Percentiles rank a stretch among this genome's conserved stretches.
phyloP scores from a whole-genome alignment of 2,329 filamentous ascomycete species.

The Penicillium sp. region DNA sequence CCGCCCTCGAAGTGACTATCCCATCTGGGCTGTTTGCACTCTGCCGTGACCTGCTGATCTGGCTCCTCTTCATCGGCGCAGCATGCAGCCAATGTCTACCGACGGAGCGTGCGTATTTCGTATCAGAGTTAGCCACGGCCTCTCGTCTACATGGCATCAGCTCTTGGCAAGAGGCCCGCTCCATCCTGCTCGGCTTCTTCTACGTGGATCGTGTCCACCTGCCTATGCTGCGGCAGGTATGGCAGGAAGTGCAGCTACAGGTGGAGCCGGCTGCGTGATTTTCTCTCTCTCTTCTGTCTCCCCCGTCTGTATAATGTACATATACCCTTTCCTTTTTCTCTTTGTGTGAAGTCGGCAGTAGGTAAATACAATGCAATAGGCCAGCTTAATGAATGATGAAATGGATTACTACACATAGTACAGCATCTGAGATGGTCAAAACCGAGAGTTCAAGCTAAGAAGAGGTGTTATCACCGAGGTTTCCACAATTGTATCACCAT shows the following conservation, averaged over 20 bases:
- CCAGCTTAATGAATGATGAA: conserved; percentile 1
- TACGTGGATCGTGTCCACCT: conserved; percentile 35
- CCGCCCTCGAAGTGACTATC: conserved; percentile 32
- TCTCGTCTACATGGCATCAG: conserved; percentile 25
- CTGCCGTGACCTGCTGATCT: conserved; percentile 33
- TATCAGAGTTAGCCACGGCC: conserved; percentile 29
- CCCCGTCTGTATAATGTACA: neutral
- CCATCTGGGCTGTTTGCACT: conserved; percentile 29
- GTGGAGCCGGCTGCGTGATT: conserved; percentile 12
- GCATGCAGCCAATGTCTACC: conserved; percentile 28
- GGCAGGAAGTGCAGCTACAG: conserved; percentile 29
- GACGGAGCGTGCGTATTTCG: conserved; percentile 29
- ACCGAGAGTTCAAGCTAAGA: neutral
- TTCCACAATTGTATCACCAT: neutral
- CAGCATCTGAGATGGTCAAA: neutral
- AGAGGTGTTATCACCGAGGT: neutral
- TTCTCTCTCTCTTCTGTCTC: neutral
- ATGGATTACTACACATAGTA: neutral
- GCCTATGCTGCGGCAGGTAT: conserved; percentile 27
- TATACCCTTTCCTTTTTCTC: neutral
- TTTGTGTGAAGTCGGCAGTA: neutral
- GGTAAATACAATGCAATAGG: neutral
- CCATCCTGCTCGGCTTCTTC: conserved; percentile 32
- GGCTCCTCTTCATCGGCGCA: conserved; percentile 35
- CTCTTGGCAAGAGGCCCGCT: conserved; percentile 33